These are phyloP conservation scores for Candida xyloterini DNA, from an alignment of 805 yeast species.

Conservation along the genomic window DNA sequence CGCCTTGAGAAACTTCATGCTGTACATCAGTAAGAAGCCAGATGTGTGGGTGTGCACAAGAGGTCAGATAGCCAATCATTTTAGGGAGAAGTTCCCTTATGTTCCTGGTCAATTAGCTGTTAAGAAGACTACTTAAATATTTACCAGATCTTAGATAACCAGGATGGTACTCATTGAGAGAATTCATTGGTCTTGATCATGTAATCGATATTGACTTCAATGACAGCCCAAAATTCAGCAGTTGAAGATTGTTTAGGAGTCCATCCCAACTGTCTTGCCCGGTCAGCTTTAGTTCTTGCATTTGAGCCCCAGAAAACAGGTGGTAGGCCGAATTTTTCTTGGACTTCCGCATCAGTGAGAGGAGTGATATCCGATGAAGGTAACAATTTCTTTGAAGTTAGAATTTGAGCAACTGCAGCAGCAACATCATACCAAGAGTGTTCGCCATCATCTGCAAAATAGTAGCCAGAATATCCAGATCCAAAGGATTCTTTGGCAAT, in stretches of 20 bases:
- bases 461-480: constrained; percentile 35
- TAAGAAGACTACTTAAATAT: constrained; percentile 1
- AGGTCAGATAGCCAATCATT: constrained; percentile 33
- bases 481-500: constrained; percentile 25
- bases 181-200: not conserved
- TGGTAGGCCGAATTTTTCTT: not conserved
- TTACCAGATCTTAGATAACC: not conserved
- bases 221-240: not conserved
- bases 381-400: not conserved
- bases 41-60: constrained; percentile 39
- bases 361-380: not conserved
- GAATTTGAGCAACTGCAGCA: not conserved
- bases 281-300: constrained; percentile 1
- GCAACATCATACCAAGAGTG: constrained; percentile 30
- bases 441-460: constrained; percentile 32
- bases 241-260: not conserved
- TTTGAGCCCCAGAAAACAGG: constrained; percentile 8
- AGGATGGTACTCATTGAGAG: not conserved
- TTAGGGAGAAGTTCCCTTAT: constrained; percentile 22
- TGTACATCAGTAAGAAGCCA: constrained; percentile 32
- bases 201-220: not conserved
- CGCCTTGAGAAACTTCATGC: constrained; percentile 36
- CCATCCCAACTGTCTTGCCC: not conserved
- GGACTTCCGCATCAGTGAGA: not conserved
- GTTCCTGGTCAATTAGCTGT: constrained; percentile 15